A percentile compares a stretch with the other conserved stretches of the same genome.
phyloP scores from a whole-genome alignment of 2,329 filamentous ascomycete genomes.

The Fusarium sp. region DNA sequence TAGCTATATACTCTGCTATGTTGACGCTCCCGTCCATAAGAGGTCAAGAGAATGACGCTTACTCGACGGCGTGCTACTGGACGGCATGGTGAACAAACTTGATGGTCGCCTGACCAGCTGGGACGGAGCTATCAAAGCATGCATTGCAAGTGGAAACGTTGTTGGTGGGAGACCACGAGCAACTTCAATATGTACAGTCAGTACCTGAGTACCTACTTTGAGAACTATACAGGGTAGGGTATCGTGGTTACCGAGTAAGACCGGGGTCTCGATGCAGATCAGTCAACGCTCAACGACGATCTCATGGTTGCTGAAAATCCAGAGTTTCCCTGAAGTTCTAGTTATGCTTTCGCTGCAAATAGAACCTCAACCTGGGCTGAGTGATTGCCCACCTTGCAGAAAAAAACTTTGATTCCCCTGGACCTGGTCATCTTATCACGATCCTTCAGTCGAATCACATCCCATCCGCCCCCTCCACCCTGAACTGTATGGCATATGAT shows the following conservation, averaged over 20 bases:
- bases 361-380: conserved; percentile 18
- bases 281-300: conserved; percentile 3
- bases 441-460: conserved; percentile 40
- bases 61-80: conserved; percentile 49
- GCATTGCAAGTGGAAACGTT: conserved; percentile 28
- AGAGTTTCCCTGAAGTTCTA: conserved; percentile 1
- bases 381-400: conserved; percentile 3
- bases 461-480: conserved; percentile 25
- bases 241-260: not conserved
- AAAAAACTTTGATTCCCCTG: conserved; percentile 39
- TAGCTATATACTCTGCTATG: conserved; percentile 27
- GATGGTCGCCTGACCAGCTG: conserved; percentile 40
- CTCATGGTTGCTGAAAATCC: conserved; percentile 1
- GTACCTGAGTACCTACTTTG: not conserved
- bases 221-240: not conserved
- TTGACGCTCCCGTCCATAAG: conserved; percentile 42
- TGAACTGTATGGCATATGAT: conserved; percentile 33
- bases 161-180: not conserved
- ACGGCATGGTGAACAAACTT: conserved; percentile 28
- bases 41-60: conserved; percentile 48
- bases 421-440: conserved; percentile 32
- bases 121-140: conserved; percentile 27
- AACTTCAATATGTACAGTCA: no score
- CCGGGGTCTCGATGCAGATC: conserved; percentile 1
- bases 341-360: not conserved